Evolutionary conservation across 495 filamentous ascomycete species (phyloP).

Genomic region (Penicillium roqueforti): DNA sequence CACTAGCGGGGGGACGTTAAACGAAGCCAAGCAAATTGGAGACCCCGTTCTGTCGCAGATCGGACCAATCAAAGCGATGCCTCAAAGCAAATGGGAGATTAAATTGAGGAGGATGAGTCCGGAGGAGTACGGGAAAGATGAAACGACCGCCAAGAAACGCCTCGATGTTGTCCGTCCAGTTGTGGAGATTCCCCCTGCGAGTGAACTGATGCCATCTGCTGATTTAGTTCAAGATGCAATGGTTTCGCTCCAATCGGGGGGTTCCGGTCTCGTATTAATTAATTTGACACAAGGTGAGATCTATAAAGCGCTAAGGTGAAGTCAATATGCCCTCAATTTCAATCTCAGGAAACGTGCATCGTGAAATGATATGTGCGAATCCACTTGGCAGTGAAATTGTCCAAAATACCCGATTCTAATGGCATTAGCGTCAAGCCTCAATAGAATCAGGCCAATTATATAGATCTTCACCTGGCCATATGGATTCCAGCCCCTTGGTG

Average conservation of each 20-base stretch:
- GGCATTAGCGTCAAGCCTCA: constrained; percentile 4
- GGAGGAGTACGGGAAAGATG: not conserved
- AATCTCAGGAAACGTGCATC: no score
- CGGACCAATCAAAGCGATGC: not conserved
- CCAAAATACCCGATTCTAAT: constrained; percentile 7
- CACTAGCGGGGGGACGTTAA: constrained; percentile 3
- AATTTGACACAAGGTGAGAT: not conserved
- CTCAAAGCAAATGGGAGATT: not conserved
- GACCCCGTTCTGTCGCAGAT: not conserved
- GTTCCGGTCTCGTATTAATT: not conserved
- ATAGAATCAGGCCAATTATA: not conserved
- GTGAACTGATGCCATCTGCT: not conserved
- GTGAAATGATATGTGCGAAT: not conserved
- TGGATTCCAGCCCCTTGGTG: not conserved
- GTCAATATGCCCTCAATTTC: not conserved
- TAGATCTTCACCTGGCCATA: not conserved
- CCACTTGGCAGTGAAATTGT: not conserved
- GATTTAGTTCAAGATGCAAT: not conserved
- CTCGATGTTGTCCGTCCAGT: constrained; percentile 4
- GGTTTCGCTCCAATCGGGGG: not conserved
- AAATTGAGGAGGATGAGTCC: not conserved
- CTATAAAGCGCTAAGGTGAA: not conserved
- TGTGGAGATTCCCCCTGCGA: not conserved
- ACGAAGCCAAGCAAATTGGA: constrained; percentile 4
- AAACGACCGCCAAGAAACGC: constrained; percentile 9